phyloP scores from a whole-genome alignment of 2,329 filamentous ascomycete genomes.

The Onygenales sp. region DNA sequence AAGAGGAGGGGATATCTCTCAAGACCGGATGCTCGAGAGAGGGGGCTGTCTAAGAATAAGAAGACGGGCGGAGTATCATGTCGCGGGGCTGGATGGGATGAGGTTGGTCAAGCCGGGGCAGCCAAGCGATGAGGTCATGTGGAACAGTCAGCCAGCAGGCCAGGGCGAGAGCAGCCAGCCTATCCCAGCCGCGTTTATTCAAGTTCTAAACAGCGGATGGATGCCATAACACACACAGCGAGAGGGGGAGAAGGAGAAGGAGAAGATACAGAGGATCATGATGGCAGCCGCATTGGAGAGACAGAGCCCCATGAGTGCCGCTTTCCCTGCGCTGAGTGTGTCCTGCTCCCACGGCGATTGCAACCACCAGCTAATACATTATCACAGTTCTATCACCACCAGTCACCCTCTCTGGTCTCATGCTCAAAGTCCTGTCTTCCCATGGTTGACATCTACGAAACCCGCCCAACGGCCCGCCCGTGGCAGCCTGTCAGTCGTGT shows the following conservation, averaged over 20 bases:
- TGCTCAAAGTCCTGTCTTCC: too few relatives aligned
- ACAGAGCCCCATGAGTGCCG: too few relatives aligned
- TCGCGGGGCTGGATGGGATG: slow-evolving; percentile 6
- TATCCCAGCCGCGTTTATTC: background rate
- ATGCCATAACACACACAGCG: background rate
- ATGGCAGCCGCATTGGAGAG: too few relatives aligned
- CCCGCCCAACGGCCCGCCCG: too few relatives aligned
- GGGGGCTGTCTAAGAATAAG: background rate
- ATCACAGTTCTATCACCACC: too few relatives aligned
- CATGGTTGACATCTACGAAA: too few relatives aligned
- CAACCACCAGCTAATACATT: too few relatives aligned
- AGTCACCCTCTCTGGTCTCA: too few relatives aligned
- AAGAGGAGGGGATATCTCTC: background rate
- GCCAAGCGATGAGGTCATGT: slow-evolving; percentile 8
- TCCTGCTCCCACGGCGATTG: too few relatives aligned
- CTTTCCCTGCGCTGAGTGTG: too few relatives aligned
- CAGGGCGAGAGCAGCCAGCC: background rate
- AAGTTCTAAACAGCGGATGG: background rate
- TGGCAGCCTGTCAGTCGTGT: too few relatives aligned
- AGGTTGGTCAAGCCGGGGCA: background rate
- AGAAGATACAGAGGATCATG: too few relatives aligned
- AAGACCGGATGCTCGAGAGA: slow-evolving; percentile 1
- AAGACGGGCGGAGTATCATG: background rate
- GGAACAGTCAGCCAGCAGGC: slow-evolving; percentile 7
- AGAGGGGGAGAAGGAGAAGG: background rate